Evolutionary conservation across 2,329 filamentous ascomycete genomes (phyloP), one percentile per base, ranked within the genome.

Genomic region (Stachybotrys chartarum): DNA sequence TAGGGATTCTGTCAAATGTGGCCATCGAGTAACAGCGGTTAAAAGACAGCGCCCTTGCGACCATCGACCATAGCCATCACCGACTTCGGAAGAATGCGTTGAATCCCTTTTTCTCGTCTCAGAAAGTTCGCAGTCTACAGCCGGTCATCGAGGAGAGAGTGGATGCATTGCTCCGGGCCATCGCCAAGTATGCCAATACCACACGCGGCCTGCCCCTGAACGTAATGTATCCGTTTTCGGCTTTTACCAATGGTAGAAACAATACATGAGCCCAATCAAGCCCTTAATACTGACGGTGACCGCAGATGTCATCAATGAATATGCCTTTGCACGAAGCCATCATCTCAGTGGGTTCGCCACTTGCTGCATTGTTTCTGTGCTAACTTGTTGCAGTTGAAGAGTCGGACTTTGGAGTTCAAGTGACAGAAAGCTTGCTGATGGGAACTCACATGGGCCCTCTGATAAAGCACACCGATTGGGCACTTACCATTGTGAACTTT

Each of bases 291-390:
- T 16, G 18, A 56, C 62, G 56, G 60, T 18, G 30, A 5, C 7
- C 7, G n/a, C 30, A 71, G 70, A 74, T 54, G 67, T 72, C 39
- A 72, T 74, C 48, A 72, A 72, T 55, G 70, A 74, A 61, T 73
- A 73, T 57, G 66, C 69, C 24, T 73, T 73, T 63, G 67, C 70
- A 55, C 62, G 67, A 53, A 68, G 63, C 54, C 66, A 70, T 30
- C 68, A 69, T 39, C 57, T 72, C 12, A 60, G 65, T 66, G 61
- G 14, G 58, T 58, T 24, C 4, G 14, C 52, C 32, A 11, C 10
- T 24, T 17, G 10, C 17, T 24, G 45, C 16, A 47, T 47, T 30
- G 2, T 3, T 1, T 30, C 5, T 24, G 55, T 57, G 31, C 24
- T 59, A 53, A 60, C 54, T 32, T 8, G 2, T 47, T 30, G n/a